Conservation (phyloP, 2,329 filamentous ascomycete species). For the Rhynchosporium graminicola region DNA sequence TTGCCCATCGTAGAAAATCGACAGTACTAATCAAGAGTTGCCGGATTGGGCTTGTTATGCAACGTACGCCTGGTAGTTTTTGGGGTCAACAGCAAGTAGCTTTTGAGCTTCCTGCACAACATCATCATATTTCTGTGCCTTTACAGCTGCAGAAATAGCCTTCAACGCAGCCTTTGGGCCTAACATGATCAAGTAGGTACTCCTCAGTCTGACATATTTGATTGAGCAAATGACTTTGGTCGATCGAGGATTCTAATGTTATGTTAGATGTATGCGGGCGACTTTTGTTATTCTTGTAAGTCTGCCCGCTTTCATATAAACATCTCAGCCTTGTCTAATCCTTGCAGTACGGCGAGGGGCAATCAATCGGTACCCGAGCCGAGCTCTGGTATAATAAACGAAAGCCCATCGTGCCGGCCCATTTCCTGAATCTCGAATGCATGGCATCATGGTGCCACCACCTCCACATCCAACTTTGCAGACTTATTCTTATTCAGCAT, state of each 20-base stretch:
- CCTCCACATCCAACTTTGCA: not conserved
- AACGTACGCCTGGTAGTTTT: conserved; percentile 76
- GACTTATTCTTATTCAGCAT: conserved; percentile 5
- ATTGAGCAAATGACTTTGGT: not conserved
- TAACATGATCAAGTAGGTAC: conserved; percentile 34
- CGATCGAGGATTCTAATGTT: not conserved
- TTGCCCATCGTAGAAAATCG: not conserved
- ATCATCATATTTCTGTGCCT: conserved; percentile 76
- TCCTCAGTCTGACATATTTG: conserved; percentile 26
- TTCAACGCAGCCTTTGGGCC: conserved; percentile 72
- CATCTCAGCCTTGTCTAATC: conserved; percentile 17
- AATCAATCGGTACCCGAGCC: not conserved
- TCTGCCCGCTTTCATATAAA: not conserved
- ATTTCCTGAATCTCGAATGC: not conserved
- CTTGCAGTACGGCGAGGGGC: conserved; percentile 10
- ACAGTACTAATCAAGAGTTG: not conserved
- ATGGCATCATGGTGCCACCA: not conserved
- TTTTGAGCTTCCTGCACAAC: conserved; percentile 69
- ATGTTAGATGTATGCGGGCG: not conserved
- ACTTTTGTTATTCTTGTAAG: not conserved
- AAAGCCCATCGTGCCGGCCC: not conserved
- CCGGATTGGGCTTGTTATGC: not conserved
- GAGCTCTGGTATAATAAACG: not conserved
- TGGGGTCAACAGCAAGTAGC: conserved; percentile 69
- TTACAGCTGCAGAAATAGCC: conserved; percentile 75